A percentile compares a stretch with the other conserved stretches of the same genome.
These are phyloP conservation scores for Aphanomyces stellatus DNA, from an alignment of 352 stramenopile species.

Conservation along the genomic window DNA sequence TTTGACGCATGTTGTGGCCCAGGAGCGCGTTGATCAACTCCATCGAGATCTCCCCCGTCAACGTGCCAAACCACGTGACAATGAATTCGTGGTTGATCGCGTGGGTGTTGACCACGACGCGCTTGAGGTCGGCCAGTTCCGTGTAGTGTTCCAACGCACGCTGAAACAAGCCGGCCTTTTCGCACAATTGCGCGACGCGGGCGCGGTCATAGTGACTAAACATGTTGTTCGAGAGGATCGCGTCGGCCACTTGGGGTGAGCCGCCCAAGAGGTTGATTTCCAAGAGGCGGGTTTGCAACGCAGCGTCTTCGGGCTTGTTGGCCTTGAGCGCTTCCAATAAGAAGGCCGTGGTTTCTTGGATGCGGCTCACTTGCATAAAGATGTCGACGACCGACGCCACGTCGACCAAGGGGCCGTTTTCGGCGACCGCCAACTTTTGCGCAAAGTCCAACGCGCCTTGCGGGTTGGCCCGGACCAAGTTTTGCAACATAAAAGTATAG, in stretches of 20 bases:
- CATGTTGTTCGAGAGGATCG: conserved; percentile 99
- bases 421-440: conserved; percentile 95
- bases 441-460: conserved; percentile 96
- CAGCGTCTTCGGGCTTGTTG: conserved; percentile 98
- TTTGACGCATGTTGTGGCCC: conserved; percentile 94
- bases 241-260: conserved; percentile 98
- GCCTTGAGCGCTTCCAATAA: conserved; percentile 98
- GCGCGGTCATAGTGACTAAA: conserved; percentile 98
- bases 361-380: conserved; percentile 98
- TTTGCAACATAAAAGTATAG: conserved; percentile 99
- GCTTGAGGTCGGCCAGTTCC: conserved; percentile 96
- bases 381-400: conserved; percentile 98
- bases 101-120: conserved; percentile 88
- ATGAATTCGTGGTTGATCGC: conserved; percentile 97
- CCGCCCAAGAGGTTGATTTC: conserved; percentile 99
- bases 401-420: conserved; percentile 93
- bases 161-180: conserved; percentile 98
- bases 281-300: conserved; percentile 98
- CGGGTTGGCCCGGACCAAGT: conserved; percentile 97
- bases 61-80: conserved; percentile 97
- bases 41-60: conserved; percentile 96
- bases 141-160: conserved; percentile 99
- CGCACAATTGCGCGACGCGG: conserved; percentile 97
- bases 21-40: conserved; percentile 98
- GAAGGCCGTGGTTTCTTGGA: conserved; percentile 99